A percentile compares a stretch with the other conserved stretches of the same genome.
Evolutionary conservation across 2,329 filamentous ascomycete genomes (phyloP).

Genomic region (Rutstroemia sp.): DNA sequence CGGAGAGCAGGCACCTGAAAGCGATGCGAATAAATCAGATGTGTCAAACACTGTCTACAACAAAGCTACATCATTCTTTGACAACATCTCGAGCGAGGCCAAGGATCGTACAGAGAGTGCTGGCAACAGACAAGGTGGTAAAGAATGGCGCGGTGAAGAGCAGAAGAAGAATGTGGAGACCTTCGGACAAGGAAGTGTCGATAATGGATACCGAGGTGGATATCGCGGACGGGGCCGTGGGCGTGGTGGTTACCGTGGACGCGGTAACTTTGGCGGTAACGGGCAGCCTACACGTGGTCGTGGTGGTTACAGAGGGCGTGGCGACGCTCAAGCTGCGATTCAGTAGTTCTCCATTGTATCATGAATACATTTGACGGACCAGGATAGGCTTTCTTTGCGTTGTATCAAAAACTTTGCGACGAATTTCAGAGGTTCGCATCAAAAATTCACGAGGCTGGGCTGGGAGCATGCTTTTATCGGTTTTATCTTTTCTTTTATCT

Average conservation of each 20-base stretch:
- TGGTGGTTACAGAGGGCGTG: constrained; percentile 24
- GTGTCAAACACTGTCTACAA: constrained; percentile 59
- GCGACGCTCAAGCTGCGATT: constrained; percentile 19
- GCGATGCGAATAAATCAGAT: constrained; percentile 30
- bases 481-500: constrained; percentile 17
- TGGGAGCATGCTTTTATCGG: constrained; percentile 12
- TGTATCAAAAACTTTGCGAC: constrained; percentile 25
- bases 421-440: constrained; percentile 16
- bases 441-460: constrained; percentile 9
- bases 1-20: constrained; percentile 40
- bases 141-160: constrained; percentile 87
- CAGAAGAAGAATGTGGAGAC: constrained; percentile 96
- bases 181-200: constrained; percentile 93
- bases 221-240: constrained; percentile 71
- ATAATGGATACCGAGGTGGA: constrained; percentile 64
- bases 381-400: constrained; percentile 17
- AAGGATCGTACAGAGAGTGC: constrained; percentile 77
- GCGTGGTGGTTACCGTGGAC: constrained; percentile 32
- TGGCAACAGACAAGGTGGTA: constrained; percentile 61
- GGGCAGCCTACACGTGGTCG: constrained; percentile 22
- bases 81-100: constrained; percentile 93
- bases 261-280: constrained; percentile 19
- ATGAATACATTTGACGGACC: constrained; percentile 9
- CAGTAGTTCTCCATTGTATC: constrained; percentile 15
- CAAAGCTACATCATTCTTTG: constrained; percentile 87